Conservation (phyloP, 345 rosid species). For the Gossypium raimondii region DNA sequence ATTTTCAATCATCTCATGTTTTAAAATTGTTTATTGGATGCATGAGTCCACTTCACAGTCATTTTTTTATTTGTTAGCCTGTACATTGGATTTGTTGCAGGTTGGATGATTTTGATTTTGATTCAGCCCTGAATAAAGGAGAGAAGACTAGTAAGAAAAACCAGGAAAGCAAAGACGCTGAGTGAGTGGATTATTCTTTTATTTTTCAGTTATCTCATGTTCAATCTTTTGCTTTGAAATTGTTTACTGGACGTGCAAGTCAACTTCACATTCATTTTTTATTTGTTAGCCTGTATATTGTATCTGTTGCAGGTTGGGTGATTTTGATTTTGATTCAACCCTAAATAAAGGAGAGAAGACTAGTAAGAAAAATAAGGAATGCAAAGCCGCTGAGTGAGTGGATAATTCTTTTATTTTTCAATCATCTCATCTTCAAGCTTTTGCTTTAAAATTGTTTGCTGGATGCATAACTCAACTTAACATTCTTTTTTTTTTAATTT, state of each 20-base stretch:
- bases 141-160: slow-evolving; percentile 30
- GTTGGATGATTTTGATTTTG: slow-evolving; percentile 51
- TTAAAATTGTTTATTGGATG: not conserved
- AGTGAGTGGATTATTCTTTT: not conserved
- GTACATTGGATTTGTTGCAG: slow-evolving; percentile 34
- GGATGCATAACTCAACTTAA: not conserved
- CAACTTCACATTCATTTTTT: not conserved
- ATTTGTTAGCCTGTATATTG: slow-evolving; percentile 25
- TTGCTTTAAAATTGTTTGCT: not conserved
- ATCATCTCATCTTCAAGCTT: not conserved
- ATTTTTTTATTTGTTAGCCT: slow-evolving; percentile 18
- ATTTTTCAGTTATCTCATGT: not conserved
- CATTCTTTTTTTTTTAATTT: slow-evolving; percentile 2
- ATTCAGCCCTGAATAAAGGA: slow-evolving; percentile 37
- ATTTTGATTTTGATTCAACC: slow-evolving; percentile 46
- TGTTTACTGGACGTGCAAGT: not conserved
- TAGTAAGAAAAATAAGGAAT: slow-evolving; percentile 26
- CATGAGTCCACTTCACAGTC: not conserved
- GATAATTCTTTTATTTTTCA: slow-evolving; percentile 2
- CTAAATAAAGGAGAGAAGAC: slow-evolving; percentile 34
- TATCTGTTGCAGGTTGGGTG: slow-evolving; percentile 47
- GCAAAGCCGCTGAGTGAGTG: slow-evolving; percentile 41
- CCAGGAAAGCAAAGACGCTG: slow-evolving; percentile 19
- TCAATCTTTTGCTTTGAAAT: not conserved
- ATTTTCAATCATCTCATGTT: not conserved